Conservation (phyloP, 306 rosid genomes). For the Acacia confusa region DNA sequence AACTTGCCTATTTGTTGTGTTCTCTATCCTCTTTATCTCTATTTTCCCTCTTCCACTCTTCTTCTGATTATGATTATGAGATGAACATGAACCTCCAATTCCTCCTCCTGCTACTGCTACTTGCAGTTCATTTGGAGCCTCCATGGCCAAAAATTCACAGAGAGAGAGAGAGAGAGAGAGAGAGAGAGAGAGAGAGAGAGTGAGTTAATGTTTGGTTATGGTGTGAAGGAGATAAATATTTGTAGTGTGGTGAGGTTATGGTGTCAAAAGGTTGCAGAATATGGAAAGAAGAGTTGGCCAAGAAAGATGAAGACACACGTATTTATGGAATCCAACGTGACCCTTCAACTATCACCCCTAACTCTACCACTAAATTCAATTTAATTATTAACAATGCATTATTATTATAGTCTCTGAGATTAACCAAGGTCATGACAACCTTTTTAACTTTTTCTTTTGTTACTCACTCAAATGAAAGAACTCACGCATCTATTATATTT, state of each 20-base stretch:
- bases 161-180: not conserved
- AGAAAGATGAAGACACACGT: conserved; percentile 42
- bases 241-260: not conserved
- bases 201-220: not conserved
- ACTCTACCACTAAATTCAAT: not conserved
- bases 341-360: conserved; percentile 55
- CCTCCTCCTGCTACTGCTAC: conserved; percentile 38
- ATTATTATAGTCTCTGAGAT: too few species aligned
- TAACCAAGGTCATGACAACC: not conserved
- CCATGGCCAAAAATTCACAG: conserved; percentile 39
- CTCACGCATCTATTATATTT: too few species aligned
- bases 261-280: conserved; percentile 38
- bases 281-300: conserved; percentile 45
- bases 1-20: conserved; percentile 85
- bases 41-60: conserved; percentile 90
- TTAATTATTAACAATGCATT: not conserved
- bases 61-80: conserved; percentile 42
- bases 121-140: conserved; percentile 43
- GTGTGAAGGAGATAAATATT: not conserved
- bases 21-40: conserved; percentile 87
- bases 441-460: too few species aligned
- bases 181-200: conserved; percentile 10
- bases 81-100: conserved; percentile 63
- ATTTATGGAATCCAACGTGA: conserved; percentile 57
- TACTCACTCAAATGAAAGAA: too few species aligned